Evolutionary conservation across 2,329 filamentous ascomycete genomes (phyloP), one percentile per base, ranked within the genome.

Genomic region (Verticillium zaregamsianum): DNA sequence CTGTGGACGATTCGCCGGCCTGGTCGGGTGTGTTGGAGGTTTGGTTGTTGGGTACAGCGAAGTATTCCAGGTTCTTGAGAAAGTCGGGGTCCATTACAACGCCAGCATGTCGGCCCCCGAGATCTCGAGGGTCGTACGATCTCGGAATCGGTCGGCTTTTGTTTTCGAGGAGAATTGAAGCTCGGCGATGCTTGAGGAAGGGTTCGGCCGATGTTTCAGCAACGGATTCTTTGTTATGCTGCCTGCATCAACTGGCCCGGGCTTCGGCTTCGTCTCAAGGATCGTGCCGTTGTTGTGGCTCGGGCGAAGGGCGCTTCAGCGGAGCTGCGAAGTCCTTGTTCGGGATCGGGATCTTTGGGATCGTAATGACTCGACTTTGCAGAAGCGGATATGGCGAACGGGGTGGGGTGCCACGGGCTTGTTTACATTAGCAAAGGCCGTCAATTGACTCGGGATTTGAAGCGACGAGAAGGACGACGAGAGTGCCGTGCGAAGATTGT

Each of bases 41-140:
- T 72, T 77, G 75, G 52, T 70, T 73, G 56, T 76, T 77, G 59
- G 74, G 73, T 59, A 73, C 74, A 60, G 73, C 70, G 67, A 78
- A 77, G 68, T 74, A 77, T 66, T 74, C 74, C 63, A 77, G 69
- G 54, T 76, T 71, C 69, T 68, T 73, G 45, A 76, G 67, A 15
- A 76, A 68, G 59, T 76, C 72, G 28, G 71, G 68, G 67, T 77
- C 75, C 76, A 77, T 77, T 55, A 60, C 68, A 61, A 65, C 61
- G 61, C 67, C 62, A 64, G 70, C 73, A 74, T 73, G 63, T 68
- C 72, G 65, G 61, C 37, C 84, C 57, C 72, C 67, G 63, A 59
- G 33, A 17, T 52, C 32, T 66, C 63, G 65, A 63, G 59, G 64
- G 64, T 62, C 63, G 63, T 65, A 31, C 59, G 63, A 60, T 66